Percentiles rank a stretch among this genome's conserved stretches.
phyloP scores from a whole-genome alignment of 495 filamentous ascomycete genomes.

The Tetracladium setigerum region DNA sequence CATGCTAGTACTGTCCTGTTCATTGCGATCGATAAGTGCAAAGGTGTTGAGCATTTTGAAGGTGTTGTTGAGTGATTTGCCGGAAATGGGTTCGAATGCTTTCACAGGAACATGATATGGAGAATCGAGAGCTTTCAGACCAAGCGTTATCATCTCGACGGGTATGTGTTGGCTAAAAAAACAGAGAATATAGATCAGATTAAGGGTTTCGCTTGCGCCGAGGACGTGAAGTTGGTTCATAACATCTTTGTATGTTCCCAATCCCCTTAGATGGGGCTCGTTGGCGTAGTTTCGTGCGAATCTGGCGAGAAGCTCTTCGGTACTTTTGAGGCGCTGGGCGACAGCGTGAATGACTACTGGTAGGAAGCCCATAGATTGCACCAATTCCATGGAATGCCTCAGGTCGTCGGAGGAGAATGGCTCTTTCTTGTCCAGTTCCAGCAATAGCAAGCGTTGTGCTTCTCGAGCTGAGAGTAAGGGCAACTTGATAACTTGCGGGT shows the following conservation, averaged over 20 bases:
- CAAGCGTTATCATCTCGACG: constrained; percentile 65
- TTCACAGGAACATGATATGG: constrained; percentile 41
- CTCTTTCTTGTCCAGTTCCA: constrained; percentile 48
- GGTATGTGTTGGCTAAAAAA: constrained; percentile 72
- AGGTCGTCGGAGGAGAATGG: constrained; percentile 51
- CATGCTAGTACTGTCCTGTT: constrained; percentile 34
- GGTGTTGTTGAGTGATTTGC: constrained; percentile 51
- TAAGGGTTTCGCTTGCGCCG: constrained; percentile 53
- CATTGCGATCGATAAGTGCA: constrained; percentile 61
- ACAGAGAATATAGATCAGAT: constrained; percentile 64
- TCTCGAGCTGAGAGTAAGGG: constrained; percentile 44
- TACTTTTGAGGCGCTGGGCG: constrained; percentile 65
- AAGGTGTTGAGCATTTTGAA: constrained; percentile 61
- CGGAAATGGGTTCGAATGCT: constrained; percentile 39
- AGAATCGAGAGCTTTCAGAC: constrained; percentile 46
- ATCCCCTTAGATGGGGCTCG: constrained; percentile 57
- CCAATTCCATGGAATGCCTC: constrained; percentile 54
- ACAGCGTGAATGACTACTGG: constrained; percentile 76
- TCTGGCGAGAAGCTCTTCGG: constrained; percentile 58
- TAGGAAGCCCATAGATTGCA: constrained; percentile 60
- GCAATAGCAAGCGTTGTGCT: constrained; percentile 37
- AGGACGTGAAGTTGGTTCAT: constrained; percentile 59
- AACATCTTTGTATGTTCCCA: constrained; percentile 60
- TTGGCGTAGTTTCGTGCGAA: constrained; percentile 64
- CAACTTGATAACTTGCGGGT: constrained; percentile 64